Base-by-base conservation (phyloP, 306 rosid species). In the Lablab purpureus region DNA sequence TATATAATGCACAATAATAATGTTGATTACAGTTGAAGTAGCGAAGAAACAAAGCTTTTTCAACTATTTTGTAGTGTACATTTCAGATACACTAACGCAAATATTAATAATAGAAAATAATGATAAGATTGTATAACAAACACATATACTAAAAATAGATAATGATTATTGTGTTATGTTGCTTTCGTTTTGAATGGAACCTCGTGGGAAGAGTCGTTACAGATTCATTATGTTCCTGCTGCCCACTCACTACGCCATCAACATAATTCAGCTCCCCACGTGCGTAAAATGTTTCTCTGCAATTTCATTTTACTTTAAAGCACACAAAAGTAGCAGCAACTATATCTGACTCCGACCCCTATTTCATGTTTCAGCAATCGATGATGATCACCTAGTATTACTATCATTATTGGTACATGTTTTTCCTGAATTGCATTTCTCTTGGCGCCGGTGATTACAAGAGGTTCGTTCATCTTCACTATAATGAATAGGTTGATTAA, bases 251-350 rank as follows among this genome's bases (percentile, higher is more conserved):
- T 28, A 71, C 49, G 78, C 75, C 25, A 78, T 49, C 82, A 51
- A 69, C 86, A 90, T 86, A 43, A 90, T 90, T 82, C 22, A 80
- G 86, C 82, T 67, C 77, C 90, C 89, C 87, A 80, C 81, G 67
- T 63, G 63, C 80, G 59, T 54, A 63, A 34, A 67, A 18, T 21
- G 50, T 56, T 70, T 46, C 27, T 45, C 47, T 32, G 54, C 76
- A 67, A 55, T 81, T 81, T 45, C 36, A 66, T 81, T 52, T 46
- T 62, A 17, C 36, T 81, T 58, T 28, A 40, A 77, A 52, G 46
- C 67, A 52, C 67, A 52, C 4, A 77, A 66, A 78, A 40, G 47
- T 47, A 47, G 17, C 80, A 28, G 13, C 69, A 46, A 47, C 28
- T 45, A 62, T 60, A 21, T 43, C 58, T 25, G 28, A 59, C 55